Base-by-base conservation (phyloP, 441 rosid genomes). In the Mallotus japonicus region DNA sequence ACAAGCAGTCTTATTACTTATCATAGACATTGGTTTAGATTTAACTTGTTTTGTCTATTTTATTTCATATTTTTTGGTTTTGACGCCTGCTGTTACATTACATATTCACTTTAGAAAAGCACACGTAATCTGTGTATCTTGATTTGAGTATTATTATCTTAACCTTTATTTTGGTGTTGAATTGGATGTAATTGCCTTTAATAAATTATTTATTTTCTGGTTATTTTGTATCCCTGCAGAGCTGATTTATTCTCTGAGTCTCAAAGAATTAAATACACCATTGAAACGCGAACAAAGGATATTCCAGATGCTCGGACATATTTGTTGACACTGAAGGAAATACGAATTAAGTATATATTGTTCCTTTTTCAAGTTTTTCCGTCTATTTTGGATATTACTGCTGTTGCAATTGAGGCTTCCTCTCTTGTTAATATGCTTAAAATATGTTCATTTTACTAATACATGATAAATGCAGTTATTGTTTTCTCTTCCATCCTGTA, bases 301-400 rank as follows among this genome's bases (percentile, higher is more conserved):
- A 88, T 93, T 80, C 88, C 85, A 44, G 98, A 96, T 87, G 97
- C 91, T 71, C 95, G 97, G 65, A 80, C 94, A 42, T 96, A 93
- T 79, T 79, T 96, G 60, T 75, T 88, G 90, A 82, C 85, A 49
- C 76, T 96, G 84, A 76, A 85, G 89, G 99, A 93, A 59, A 86
- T 90, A 68, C 86, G 98, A 66, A 85, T 83, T 56, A 88, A 87
- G 99, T 90, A 80, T 61, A 78, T 51, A 10, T 13, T 69, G 6
- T 70, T 37, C 56, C 49, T 65, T 59, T 73, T 34, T 55, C 50
- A 20, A 14, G n/a, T 69, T 50, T 73, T 34, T 13, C 11, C 63
- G 49, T 58, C 51, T 70, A 20, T 67, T 60, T 50, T 67, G 17
- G n/a, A 19, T 20, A 6, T 61, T 61, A 44, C 24, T 66, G 22